phyloP scores from a whole-genome alignment of 2,329 filamentous ascomycete genomes.

The Cercospora berteroae region DNA sequence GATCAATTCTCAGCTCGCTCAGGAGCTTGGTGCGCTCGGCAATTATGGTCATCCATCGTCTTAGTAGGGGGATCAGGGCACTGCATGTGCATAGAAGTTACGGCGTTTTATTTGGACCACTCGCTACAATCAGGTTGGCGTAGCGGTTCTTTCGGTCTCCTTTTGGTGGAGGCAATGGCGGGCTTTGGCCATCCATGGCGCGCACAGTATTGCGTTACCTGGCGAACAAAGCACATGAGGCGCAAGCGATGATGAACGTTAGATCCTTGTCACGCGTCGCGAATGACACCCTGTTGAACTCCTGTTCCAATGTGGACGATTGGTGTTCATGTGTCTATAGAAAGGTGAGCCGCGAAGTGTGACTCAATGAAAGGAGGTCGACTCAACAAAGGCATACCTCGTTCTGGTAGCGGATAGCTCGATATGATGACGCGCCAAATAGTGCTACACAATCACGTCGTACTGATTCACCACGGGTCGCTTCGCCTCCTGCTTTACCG shows the following conservation, averaged over 20 bases:
- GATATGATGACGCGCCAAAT: no score
- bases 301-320: no score
- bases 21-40: constrained; percentile 6
- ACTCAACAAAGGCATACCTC: no score
- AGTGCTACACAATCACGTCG: no score
- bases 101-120: background rate
- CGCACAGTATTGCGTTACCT: background rate
- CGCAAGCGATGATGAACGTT: background rate
- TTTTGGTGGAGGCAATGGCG: background rate
- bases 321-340: no score
- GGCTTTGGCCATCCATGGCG: background rate
- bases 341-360: no score
- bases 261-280: background rate
- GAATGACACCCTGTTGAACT: background rate
- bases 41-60: constrained; percentile 3
- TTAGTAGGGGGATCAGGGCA: background rate
- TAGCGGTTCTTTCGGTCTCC: background rate
- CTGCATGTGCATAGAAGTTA: background rate
- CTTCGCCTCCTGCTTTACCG: no score
- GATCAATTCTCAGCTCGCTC: constrained; percentile 5
- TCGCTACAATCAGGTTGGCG: background rate
- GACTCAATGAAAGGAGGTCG: no score
- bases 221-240: background rate
- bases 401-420: no score
- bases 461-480: no score